phyloP scores from a whole-genome alignment of 1,284 basidiomycete genomes.

The Boletellus deceptivus region DNA sequence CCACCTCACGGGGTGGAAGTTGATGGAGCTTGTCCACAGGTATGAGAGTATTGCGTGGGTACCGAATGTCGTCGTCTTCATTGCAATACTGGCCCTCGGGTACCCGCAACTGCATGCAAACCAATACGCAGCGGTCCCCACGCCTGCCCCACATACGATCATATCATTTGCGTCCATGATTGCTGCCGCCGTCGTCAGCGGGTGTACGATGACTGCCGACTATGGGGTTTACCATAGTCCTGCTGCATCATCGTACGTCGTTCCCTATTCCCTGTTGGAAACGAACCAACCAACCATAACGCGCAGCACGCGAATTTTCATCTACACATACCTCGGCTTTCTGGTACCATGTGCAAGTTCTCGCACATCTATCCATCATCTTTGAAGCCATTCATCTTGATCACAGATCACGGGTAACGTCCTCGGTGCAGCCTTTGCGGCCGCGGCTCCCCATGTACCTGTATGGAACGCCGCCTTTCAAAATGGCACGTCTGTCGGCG shows the following conservation, averaged over 20 bases:
- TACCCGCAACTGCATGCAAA: conserved; percentile 31
- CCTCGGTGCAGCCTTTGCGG: conserved; percentile 63
- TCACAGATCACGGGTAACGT: conserved; percentile 54
- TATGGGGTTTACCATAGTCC: conserved; percentile 59
- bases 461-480: conserved; percentile 57
- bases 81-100: conserved; percentile 62
- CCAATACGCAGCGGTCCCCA: conserved; percentile 30
- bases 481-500: conserved; percentile 52
- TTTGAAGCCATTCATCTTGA: neutral
- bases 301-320: conserved; percentile 51
- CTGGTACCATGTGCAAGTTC: conserved; percentile 52
- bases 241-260: conserved; percentile 44
- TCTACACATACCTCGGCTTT: conserved; percentile 66
- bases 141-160: conserved; percentile 31
- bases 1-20: neutral
- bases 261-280: conserved; percentile 4
- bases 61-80: conserved; percentile 64
- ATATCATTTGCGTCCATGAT: conserved; percentile 46
- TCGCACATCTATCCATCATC: neutral
- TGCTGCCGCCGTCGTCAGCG: conserved; percentile 46
- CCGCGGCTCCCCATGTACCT: conserved; percentile 54
- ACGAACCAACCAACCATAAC: neutral
- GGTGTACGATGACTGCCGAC: conserved; percentile 55
- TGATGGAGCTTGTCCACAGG: conserved; percentile 15
- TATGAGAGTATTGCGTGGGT: conserved; percentile 65